Percentiles rank a stretch among this genome's conserved stretches.
Conservation (phyloP, 345 rosid genomes). For the Laguncularia racemosa region DNA sequence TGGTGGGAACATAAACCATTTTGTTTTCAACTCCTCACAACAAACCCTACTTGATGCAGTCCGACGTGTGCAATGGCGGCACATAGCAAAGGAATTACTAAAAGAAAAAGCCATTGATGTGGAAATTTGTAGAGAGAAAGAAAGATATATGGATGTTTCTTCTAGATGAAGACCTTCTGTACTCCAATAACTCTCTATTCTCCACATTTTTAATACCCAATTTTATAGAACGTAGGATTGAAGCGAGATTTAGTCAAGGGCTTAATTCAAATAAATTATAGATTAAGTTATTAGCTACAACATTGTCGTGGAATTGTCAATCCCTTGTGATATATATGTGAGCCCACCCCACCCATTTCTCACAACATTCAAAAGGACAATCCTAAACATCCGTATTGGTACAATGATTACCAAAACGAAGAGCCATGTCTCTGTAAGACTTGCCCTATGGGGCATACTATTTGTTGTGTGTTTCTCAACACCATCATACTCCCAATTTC, state of each 20-base stretch:
- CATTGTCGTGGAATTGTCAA: not conserved
- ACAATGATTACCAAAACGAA: conserved; percentile 14
- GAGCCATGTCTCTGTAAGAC: conserved; percentile 7
- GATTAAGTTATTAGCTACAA: not conserved
- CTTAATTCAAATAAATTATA: conserved; percentile 2
- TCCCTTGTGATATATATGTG: not conserved
- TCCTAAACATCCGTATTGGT: not conserved
- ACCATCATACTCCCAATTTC: conserved; percentile 16
- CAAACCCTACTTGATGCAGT: not conserved
- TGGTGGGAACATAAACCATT: conserved; percentile 2
- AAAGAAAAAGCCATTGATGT: not conserved
- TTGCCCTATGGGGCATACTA: conserved; percentile 12
- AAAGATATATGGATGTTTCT: not conserved
- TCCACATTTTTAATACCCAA: not conserved
- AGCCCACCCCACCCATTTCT: conserved; percentile 8
- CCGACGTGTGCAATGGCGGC: not conserved
- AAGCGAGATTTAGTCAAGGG: conserved; percentile 13
- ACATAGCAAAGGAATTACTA: not conserved
- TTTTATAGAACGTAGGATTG: not conserved
- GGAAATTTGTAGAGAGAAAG: not conserved
- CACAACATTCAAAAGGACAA: not conserved
- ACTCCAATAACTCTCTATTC: conserved; percentile 13
- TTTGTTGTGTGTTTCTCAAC: conserved; percentile 8
- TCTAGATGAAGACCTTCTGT: conserved; percentile 14
- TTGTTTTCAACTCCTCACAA: conserved; percentile 4